These are phyloP conservation scores for Ophiostoma sp. DNA, from an alignment of 2,329 filamentous ascomycete genomes.

Conservation along the genomic window DNA sequence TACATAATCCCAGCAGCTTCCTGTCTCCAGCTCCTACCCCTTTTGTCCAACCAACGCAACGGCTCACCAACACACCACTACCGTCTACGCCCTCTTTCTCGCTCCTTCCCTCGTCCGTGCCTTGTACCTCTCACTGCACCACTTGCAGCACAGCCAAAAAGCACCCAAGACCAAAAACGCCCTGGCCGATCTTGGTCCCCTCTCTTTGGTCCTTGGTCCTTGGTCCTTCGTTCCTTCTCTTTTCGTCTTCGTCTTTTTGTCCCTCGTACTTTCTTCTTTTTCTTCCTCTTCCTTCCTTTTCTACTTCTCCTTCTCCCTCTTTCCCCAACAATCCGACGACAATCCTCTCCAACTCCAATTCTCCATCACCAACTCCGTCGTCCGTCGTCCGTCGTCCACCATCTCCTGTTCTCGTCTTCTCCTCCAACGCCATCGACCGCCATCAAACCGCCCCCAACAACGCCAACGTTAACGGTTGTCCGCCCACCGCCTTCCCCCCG, in stretches of 20 bases:
- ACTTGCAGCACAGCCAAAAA: not conserved
- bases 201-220: not conserved
- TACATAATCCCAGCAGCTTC: slow-evolving; percentile 10
- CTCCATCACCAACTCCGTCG: not conserved
- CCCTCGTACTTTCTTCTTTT: slow-evolving; percentile 5
- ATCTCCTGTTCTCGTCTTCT: not conserved
- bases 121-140: not conserved
- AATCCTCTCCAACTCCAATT: not conserved
- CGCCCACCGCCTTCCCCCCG: not conserved
- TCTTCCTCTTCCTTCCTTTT: not conserved
- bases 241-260: not conserved
- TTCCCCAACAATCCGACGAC: not conserved
- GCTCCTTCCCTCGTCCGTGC: not conserved
- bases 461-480: not conserved
- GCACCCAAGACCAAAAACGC: slow-evolving; percentile 5
- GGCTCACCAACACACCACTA: not conserved
- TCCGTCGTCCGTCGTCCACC: too few relatives aligned
- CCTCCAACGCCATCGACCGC: not conserved
- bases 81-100: not conserved
- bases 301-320: not conserved
- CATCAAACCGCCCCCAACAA: not conserved
- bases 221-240: not conserved
- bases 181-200: slow-evolving; percentile 15
- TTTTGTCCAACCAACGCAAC: not conserved
- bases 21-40: not conserved